Base-by-base conservation (phyloP, 345 rosid species). In the Bruguiera sexangula region DNA sequence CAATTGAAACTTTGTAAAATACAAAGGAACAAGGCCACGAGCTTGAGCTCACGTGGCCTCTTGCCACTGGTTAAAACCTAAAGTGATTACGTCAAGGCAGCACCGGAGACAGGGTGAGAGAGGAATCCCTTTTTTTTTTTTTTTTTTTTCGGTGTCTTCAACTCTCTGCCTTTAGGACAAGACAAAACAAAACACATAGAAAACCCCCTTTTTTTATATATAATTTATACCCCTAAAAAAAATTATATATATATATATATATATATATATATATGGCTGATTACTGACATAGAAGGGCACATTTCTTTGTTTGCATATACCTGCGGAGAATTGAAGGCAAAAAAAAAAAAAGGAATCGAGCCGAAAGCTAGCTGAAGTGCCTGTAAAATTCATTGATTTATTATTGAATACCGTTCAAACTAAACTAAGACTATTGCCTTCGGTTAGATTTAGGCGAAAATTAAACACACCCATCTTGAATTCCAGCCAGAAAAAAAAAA, bases 41-140 rank as follows among this genome's bases (percentile, higher is more conserved):
- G 75, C 26, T 50, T 43, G 8, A 61, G 63, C 53, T 65, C 75
- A 73, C 64, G 79, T 83, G 84, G 78, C 79, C 21, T 26, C 37
- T 65, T 73, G 5, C 60, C 16, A 73, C 22, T 78, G 82, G 79
- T 50, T 68, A 50, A 73, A 68, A 39, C 66, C 59, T 39, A 60
- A 75, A 70, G 50, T 27, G 67, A 68, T 68, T 75, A 59, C 75
- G 75, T 65, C 75, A 65, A 67, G 64, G 62, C 24, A 58, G 50
- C 63, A 24, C 60, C 29, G 29, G 30, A 56, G 60, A 43, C 19
- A 13, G 50, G 16, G 16, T 2, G 48, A 64, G 37, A 73, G 68
- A 65, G 72, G 70, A 74, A 72, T 62, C 79, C 73, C 20, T 1
- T 56, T 56, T 56, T 56, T 5, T 21, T 10, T 24, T 13, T 24